Base-by-base conservation (phyloP, 495 filamentous ascomycete species). In the Aspergillus mulundensis region DNA sequence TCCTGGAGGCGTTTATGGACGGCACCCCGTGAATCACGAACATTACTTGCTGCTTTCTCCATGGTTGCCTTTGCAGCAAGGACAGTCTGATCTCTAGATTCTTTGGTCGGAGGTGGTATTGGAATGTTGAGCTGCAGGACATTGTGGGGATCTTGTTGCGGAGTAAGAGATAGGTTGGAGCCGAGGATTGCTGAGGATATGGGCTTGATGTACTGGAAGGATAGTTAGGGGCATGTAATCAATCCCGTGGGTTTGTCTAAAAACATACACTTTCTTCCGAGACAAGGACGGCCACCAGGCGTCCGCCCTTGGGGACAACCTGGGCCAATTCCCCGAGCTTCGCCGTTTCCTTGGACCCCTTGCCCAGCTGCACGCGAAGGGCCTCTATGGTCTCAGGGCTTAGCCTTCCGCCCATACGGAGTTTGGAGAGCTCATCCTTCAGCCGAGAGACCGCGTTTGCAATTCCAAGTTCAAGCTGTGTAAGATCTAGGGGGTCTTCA, bases 291-390 rank as follows among this genome's bases (percentile, higher is more conserved):
- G 81, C 79, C 45, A 91, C 74, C 41, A 78, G 78, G 56, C 90
- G 77, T 7, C 87, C 84, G 34, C 82, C 84, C 58, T 85, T 86
- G 15, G 87, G 86, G 32, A 92, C 73, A 12, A 95, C 80, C 59
- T 90, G 86, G 24, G 89, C 89, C 40, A 95, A 63, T 62, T 93
- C 88, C 10, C 82, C 79, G 24, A 95, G 70, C 43, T 62, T 72
- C 45, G 71, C 59, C 2, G 74, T 78, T 36, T 77, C 70, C 19
- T 78, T 80, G 34, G 58, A 69, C n/a, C 74, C 74, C 62, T 81
- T 81, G 68, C 79, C 71, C 3, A 85, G 66, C 42, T 78, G 72
- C 43, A 93, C 85, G 15, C 81, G 79, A 51, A 95, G 60, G 10
- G 70, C 70, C 63, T 90, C 87, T 32, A 95, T 69, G 0, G 76